Base-by-base conservation (phyloP, 345 rosid genomes). In the Populus euphratica region DNA sequence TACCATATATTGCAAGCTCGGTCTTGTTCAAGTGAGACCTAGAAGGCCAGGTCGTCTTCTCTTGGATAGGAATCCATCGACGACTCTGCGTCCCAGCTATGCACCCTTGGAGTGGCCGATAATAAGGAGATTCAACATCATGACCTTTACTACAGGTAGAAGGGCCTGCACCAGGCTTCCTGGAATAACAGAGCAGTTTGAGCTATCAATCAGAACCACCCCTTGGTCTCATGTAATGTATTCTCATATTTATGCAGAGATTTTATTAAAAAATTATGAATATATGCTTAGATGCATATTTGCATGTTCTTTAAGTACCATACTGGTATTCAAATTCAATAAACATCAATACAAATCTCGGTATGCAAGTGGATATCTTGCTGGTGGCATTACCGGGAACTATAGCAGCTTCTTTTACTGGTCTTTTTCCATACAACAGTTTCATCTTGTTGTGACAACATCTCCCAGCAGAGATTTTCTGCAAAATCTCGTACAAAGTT, bases 371-470 rank as follows among this genome's bases (percentile, higher is more conserved):
- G 17, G 38, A 13, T n/a, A 64, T 66, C 56, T 35, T n/a, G 68
- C 70, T 39, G 64, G 68, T 67, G 75, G 72, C 72, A 92, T 83
- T 78, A 96, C 99, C 97, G 79, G 64, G 94, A 88, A 80, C 85
- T 81, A 69, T 96, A 90, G 79, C 98, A 96, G 78, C 81, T 89
- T 67, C 75, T 90, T 87, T 91, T 87, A 81, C 79, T 79, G 11
- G 97, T 90, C 90, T 96, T 96, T 80, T 90, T 96, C 99, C 99
- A 96, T 12, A 94, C 89, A 81, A 89, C 96, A 74, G 99, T 96
- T 82, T 94, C 94, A 20, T 96, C 99, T 87, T 96, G 97, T 79
- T 96, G 98, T 72, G 90, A 77, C 73, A 96, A 72, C 86, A 90
- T 81, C 76, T 89, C 94, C 99, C 99, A 96, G 79, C 99, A 96